Conservation (phyloP, 2,329 filamentous ascomycete genomes). For the Didymella pomorum region DNA sequence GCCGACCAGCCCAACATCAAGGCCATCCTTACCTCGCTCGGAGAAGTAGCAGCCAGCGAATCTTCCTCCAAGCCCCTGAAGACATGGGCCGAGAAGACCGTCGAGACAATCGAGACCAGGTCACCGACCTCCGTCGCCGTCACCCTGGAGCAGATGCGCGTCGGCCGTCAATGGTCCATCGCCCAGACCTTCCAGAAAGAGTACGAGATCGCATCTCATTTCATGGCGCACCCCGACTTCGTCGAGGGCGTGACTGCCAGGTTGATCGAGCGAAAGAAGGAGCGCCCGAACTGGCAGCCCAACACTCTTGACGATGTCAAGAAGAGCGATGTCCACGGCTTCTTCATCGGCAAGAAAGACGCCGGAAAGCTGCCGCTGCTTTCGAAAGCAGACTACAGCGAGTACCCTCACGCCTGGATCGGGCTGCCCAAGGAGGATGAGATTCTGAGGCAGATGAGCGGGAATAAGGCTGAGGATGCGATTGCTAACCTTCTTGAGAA, state of each 20-base stretch:
- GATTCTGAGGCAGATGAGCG: constrained; percentile 56
- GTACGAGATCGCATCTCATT: constrained; percentile 81
- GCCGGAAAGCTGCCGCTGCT: constrained; percentile 66
- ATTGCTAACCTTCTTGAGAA: constrained; percentile 51
- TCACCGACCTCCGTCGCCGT: constrained; percentile 90
- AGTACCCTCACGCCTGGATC: constrained; percentile 76
- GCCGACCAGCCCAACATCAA: constrained; percentile 66
- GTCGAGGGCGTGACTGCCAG: constrained; percentile 86
- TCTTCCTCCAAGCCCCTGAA: constrained; percentile 56
- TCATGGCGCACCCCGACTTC: constrained; percentile 94
- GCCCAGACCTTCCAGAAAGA: constrained; percentile 85
- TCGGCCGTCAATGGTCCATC: constrained; percentile 80
- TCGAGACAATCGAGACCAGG: constrained; percentile 75
- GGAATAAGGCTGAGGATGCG: constrained; percentile 47
- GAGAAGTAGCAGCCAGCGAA: constrained; percentile 52
- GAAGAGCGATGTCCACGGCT: constrained; percentile 67
- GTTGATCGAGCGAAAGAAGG: constrained; percentile 73
- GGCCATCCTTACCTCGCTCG: constrained; percentile 74
- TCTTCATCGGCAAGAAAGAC: constrained; percentile 62
- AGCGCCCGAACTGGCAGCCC: constrained; percentile 78
- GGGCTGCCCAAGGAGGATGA: constrained; percentile 77
- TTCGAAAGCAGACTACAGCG: constrained; percentile 66
- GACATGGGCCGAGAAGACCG: constrained; percentile 80
- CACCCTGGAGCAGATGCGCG: constrained; percentile 80
- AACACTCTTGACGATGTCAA: constrained; percentile 73